Evolutionary conservation across 345 rosid species (phyloP).

Genomic region (Stellera chamaejasme): DNA sequence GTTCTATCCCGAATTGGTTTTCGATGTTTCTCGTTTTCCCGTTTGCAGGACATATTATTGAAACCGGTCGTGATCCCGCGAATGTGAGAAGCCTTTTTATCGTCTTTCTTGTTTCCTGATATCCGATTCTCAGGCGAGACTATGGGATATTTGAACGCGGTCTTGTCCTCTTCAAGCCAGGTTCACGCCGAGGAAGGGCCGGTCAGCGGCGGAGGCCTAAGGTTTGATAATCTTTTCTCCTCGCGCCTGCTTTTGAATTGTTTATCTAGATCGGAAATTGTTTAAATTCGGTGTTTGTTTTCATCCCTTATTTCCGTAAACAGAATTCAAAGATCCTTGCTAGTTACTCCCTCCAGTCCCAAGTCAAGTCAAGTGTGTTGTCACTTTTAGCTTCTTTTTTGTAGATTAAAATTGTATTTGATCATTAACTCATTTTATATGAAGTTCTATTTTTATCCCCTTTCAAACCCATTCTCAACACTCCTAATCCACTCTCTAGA

Average conservation of each 20-base stretch:
- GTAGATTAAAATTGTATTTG: no score
- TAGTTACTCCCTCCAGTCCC: no score
- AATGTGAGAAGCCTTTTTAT: slow-evolving; percentile 6
- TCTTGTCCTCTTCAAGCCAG: slow-evolving; percentile 66
- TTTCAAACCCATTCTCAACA: no score
- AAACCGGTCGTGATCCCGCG: slow-evolving; percentile 13
- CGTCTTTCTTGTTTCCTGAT: slow-evolving; percentile 14
- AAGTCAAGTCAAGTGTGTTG: no score
- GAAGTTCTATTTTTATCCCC: no score
- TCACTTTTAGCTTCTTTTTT: no score
- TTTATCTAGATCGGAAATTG: slow-evolving; percentile 12
- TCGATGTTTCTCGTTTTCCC: slow-evolving; percentile 22
- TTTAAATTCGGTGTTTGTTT: background rate
- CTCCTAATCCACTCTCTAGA: no score
- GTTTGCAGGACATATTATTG: slow-evolving; percentile 8
- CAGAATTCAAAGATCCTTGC: background rate
- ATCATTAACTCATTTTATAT: no score
- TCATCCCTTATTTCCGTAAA: background rate
- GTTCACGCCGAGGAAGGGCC: slow-evolving; percentile 70
- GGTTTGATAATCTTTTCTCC: slow-evolving; percentile 28
- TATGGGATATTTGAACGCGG: slow-evolving; percentile 83
- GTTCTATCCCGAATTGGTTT: background rate
- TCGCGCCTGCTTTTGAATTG: background rate
- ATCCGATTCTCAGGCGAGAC: slow-evolving; percentile 16
- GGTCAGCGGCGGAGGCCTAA: slow-evolving; percentile 90